Evolutionary conservation across 106 monocot species (phyloP).

Genomic region (Dioscorea zingiberensis): DNA sequence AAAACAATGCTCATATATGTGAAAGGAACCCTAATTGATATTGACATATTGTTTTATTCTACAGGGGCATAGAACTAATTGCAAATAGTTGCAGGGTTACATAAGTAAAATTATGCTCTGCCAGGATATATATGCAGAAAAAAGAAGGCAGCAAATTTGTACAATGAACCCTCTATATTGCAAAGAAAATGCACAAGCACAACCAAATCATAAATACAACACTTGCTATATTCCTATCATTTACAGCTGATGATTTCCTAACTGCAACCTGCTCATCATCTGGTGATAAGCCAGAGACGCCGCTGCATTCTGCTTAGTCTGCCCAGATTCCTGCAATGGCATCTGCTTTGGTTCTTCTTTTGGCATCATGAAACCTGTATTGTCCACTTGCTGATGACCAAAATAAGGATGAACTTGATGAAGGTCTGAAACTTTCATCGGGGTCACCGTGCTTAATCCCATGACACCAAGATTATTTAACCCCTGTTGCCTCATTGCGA

Average conservation of each 20-base stretch:
- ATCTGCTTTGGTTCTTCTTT: constrained; percentile 53
- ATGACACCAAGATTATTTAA: constrained; percentile 22
- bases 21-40: no score
- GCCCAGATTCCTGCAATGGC: constrained; percentile 13
- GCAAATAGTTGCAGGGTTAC: no score
- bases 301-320: constrained; percentile 23
- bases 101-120: no score
- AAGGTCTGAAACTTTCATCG: constrained; percentile 22
- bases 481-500: constrained; percentile 36
- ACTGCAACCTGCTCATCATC: constrained; percentile 43
- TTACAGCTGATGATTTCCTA: constrained; percentile 41
- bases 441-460: constrained; percentile 13
- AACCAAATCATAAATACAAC: no score
- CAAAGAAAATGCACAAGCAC: no score
- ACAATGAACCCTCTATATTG: no score
- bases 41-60: no score
- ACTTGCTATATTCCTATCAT: no score
- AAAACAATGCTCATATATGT: no score
- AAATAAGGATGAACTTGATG: constrained; percentile 20
- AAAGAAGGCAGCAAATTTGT: no score
- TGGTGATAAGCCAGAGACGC: constrained; percentile 27
- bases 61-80: no score
- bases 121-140: no score
- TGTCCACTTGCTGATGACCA: constrained; percentile 8
- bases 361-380: constrained; percentile 32